Evolutionary conservation across 1,284 basidiomycete species (phyloP).

Genomic region (Takashimella koratensis): DNA sequence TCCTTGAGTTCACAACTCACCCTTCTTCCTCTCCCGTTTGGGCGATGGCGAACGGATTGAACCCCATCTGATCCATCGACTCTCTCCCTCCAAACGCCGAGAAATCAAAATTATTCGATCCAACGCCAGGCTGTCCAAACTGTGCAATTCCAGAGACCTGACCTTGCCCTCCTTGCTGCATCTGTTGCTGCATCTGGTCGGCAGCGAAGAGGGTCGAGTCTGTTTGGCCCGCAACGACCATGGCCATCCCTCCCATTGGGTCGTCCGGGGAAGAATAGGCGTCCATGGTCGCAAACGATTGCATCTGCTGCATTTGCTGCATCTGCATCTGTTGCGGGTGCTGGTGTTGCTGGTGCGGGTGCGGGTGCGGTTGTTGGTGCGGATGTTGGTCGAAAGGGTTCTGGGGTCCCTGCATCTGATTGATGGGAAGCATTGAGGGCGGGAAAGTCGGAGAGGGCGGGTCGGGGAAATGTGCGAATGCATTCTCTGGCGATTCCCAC

Average conservation of each 20-base stretch:
- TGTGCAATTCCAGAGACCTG: background rate
- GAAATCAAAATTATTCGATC: slow-evolving; percentile 42
- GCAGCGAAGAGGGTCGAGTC: background rate
- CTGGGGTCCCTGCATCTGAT: too few relatives aligned
- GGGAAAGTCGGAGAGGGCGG: background rate
- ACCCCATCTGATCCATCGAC: slow-evolving; percentile 21
- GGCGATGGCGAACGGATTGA: slow-evolving; percentile 49
- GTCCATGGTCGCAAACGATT: too few relatives aligned
- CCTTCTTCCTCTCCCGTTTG: slow-evolving; percentile 41
- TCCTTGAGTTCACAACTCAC: slow-evolving; percentile 20
- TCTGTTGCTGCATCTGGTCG: background rate
- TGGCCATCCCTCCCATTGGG: background rate
- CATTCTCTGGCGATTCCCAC: slow-evolving; percentile 7
- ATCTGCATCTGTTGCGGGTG: slow-evolving; percentile 3
- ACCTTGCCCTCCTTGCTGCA: background rate
- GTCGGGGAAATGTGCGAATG: background rate
- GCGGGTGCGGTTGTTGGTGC: slow-evolving; percentile 1
- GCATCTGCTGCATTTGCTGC: slow-evolving; percentile 4
- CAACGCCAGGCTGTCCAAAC: slow-evolving; percentile 18
- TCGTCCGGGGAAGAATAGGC: background rate
- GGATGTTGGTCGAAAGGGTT: slow-evolving; percentile 11
- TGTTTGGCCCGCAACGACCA: background rate
- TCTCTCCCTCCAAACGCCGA: slow-evolving; percentile 6
- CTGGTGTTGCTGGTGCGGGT: slow-evolving; percentile 3
- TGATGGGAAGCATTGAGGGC: too few relatives aligned